A percentile compares a stretch with the other conserved stretches of the same genome.
Conservation (phyloP, 2,329 filamentous ascomycete species). For the Penicillium sp. region DNA sequence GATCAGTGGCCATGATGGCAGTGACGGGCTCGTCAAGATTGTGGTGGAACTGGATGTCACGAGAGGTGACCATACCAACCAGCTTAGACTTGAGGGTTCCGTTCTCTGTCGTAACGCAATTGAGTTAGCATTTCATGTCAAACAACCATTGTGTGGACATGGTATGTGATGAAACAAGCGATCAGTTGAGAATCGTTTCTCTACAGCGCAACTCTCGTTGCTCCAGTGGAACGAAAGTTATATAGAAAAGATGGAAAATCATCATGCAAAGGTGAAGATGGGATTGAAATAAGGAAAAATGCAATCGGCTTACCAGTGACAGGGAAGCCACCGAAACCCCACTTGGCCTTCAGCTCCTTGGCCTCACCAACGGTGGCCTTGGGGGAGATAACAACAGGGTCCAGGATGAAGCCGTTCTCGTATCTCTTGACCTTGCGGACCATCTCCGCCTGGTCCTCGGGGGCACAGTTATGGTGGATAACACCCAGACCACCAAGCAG, state of each 20-base stretch:
- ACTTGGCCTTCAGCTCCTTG: slow-evolving; percentile 89
- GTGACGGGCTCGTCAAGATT: slow-evolving; percentile 68
- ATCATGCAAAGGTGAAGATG: slow-evolving; percentile 56
- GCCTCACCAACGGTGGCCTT: slow-evolving; percentile 86
- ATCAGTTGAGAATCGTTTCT: slow-evolving; percentile 56
- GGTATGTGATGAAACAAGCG: slow-evolving; percentile 12
- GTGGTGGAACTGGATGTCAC: slow-evolving; percentile 95
- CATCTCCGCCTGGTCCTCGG: slow-evolving; percentile 96
- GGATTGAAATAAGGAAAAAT: slow-evolving; percentile 15
- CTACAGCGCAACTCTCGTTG: slow-evolving; percentile 81
- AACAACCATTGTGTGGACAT: slow-evolving; percentile 3
- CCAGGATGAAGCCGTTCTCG: slow-evolving; percentile 97
- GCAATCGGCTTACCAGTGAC: slow-evolving; percentile 76
- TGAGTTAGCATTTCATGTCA: slow-evolving; percentile 16
- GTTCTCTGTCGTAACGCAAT: slow-evolving; percentile 58
- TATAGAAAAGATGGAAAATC: slow-evolving; percentile 57
- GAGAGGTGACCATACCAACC: slow-evolving; percentile 93
- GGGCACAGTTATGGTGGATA: slow-evolving; percentile 99
- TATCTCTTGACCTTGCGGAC: slow-evolving; percentile 98
- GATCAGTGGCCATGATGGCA: slow-evolving; percentile 90
- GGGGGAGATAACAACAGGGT: slow-evolving; percentile 86
- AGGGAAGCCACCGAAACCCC: slow-evolving; percentile 97
- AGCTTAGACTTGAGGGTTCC: slow-evolving; percentile 94
- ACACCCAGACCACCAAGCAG: slow-evolving; percentile 62
- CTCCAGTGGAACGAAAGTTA: slow-evolving; percentile 99